A percentile compares a stretch with the other conserved stretches of the same genome.
phyloP scores from a whole-genome alignment of 148 eudicot species.

The Persicaria tinctoria region DNA sequence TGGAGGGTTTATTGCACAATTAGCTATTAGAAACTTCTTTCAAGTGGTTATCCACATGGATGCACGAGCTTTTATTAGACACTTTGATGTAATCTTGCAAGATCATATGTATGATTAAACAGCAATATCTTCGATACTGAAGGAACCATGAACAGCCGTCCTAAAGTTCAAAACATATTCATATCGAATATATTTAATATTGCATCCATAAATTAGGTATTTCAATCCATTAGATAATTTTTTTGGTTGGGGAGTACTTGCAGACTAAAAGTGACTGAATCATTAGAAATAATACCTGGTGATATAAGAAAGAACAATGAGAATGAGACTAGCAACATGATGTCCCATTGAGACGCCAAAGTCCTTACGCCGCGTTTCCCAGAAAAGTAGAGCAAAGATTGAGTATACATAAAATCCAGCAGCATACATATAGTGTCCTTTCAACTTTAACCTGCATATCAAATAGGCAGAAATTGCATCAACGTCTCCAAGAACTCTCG shows the following conservation, averaged over 20 bases:
- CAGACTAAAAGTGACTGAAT: background rate
- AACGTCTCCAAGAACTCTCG: background rate
- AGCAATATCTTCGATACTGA: background rate
- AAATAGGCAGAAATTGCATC: background rate
- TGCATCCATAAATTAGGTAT: background rate
- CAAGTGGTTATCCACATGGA: background rate
- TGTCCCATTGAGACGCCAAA: slow-evolving; percentile 97
- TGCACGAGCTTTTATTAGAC: background rate
- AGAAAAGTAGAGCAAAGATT: slow-evolving; percentile 82
- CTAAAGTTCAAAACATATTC: background rate
- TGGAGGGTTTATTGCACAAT: background rate
- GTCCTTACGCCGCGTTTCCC: slow-evolving; percentile 95
- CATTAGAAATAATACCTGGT: slow-evolving; percentile 33
- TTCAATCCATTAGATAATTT: background rate
- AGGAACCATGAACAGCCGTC: background rate
- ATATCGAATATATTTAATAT: background rate
- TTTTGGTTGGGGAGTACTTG: background rate
- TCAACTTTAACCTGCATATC: slow-evolving; percentile 62
- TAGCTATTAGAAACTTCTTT: background rate
- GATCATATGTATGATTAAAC: background rate
- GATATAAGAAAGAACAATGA: slow-evolving; percentile 65
- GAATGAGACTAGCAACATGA: slow-evolving; percentile 69
- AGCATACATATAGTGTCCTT: slow-evolving; percentile 73
- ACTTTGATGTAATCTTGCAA: background rate
- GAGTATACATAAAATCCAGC: slow-evolving; percentile 89